Conservation (phyloP, 306 rosid genomes). For the Purshia tridentata region DNA sequence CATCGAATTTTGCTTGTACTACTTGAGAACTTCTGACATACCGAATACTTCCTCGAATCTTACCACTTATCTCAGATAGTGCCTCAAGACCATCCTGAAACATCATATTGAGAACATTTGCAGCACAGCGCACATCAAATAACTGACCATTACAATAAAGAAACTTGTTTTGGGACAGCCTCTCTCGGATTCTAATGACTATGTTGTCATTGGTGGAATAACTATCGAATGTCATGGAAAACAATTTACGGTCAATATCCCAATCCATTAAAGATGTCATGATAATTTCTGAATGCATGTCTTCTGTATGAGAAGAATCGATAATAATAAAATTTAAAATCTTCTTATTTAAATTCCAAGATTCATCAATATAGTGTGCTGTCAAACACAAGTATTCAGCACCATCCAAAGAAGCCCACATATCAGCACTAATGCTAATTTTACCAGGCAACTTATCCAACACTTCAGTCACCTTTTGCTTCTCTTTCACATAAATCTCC, state of each 20-base stretch:
- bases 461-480: constrained; percentile 77
- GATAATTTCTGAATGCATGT: constrained; percentile 70
- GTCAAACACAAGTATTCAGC: constrained; percentile 79
- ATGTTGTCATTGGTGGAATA: constrained; percentile 66
- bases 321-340: constrained; percentile 65
- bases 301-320: constrained; percentile 82
- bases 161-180: constrained; percentile 83
- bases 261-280: constrained; percentile 88
- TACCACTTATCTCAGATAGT: constrained; percentile 45
- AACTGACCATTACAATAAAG: constrained; percentile 82
- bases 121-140: constrained; percentile 52
- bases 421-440: constrained; percentile 78
- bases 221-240: constrained; percentile 82
- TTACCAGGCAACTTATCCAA: constrained; percentile 95
- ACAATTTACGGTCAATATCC: constrained; percentile 94
- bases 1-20: constrained; percentile 63
- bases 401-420: constrained; percentile 63
- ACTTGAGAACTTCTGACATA: constrained; percentile 68
- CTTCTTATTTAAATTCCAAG: constrained; percentile 83
- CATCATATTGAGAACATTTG: constrained; percentile 31
- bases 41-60: constrained; percentile 65
- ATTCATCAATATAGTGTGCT: constrained; percentile 84
- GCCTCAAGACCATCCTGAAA: constrained; percentile 57
- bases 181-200: constrained; percentile 57
- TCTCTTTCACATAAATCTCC: constrained; percentile 85